Conservation (phyloP, 306 rosid species). For the Glycine soja region DNA sequence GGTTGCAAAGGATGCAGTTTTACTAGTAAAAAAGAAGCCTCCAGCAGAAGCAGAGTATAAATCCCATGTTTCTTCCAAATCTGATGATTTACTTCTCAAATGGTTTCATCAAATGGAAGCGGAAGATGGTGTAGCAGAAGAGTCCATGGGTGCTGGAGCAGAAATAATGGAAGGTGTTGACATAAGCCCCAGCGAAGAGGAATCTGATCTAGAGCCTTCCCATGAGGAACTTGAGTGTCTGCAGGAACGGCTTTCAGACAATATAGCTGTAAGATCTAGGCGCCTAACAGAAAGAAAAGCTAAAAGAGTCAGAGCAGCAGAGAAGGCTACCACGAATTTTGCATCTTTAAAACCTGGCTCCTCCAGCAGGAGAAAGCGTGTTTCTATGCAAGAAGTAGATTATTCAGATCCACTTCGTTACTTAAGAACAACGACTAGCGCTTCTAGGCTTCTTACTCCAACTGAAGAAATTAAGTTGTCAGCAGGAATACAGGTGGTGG, state of each 20-base stretch:
- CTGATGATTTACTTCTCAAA: slow-evolving; percentile 60
- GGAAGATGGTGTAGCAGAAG: slow-evolving; percentile 54
- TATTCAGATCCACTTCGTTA: slow-evolving; percentile 87
- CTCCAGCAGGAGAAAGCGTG: slow-evolving; percentile 72
- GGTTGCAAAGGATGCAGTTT: slow-evolving; percentile 82
- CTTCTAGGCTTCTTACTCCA: slow-evolving; percentile 76
- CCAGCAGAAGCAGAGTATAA: slow-evolving; percentile 46
- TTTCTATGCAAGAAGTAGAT: slow-evolving; percentile 74
- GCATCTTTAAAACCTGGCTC: slow-evolving; percentile 71
- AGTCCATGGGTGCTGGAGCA: slow-evolving; percentile 49
- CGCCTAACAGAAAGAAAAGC: slow-evolving; percentile 90
- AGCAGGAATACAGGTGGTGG: slow-evolving; percentile 88
- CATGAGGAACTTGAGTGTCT: slow-evolving; percentile 68
- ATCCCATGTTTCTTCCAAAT: slow-evolving; percentile 46
- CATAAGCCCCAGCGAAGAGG: slow-evolving; percentile 44
- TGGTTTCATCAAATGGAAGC: slow-evolving; percentile 69
- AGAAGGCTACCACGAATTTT: slow-evolving; percentile 71
- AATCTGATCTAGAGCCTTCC: slow-evolving; percentile 60
- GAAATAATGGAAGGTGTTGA: slow-evolving; percentile 52
- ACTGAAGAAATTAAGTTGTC: slow-evolving; percentile 82
- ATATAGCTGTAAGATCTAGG: slow-evolving; percentile 74
- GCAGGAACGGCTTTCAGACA: slow-evolving; percentile 60
- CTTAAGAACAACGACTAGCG: slow-evolving; percentile 75
- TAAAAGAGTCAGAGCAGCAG: slow-evolving; percentile 83
- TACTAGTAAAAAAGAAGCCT: slow-evolving; percentile 56